Evolutionary conservation across 73 alveolate species (phyloP).

Genomic region (Uronychia setigera): DNA sequence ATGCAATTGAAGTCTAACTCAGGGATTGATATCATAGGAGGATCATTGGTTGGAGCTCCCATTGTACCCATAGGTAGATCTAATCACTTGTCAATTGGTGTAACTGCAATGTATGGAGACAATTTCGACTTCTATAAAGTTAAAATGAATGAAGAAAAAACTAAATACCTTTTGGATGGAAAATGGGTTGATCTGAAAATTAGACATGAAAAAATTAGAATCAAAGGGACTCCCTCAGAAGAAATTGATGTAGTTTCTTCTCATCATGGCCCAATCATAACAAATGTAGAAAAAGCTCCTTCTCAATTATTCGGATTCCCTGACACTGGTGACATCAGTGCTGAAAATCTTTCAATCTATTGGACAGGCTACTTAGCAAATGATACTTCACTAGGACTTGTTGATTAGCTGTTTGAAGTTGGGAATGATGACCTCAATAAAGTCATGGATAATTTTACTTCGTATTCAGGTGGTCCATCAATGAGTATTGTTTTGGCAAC

Average conservation of each 20-base stretch:
- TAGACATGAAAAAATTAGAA: constrained; percentile 71
- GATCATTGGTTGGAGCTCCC: constrained; percentile 48
- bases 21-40: constrained; percentile 60
- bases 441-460: not conserved
- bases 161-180: constrained; percentile 74
- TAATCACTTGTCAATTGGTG: constrained; percentile 15
- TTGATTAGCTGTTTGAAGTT: not conserved
- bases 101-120: constrained; percentile 33
- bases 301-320: not conserved
- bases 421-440: not conserved
- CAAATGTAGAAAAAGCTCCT: constrained; percentile 11
- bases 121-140: constrained; percentile 78
- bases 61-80: constrained; percentile 30
- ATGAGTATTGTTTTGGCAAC: constrained; percentile 41
- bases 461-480: constrained; percentile 6
- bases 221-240: constrained; percentile 48
- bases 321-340: not conserved
- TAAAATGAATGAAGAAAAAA: constrained; percentile 69
- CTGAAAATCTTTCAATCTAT: not conserved
- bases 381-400: not conserved
- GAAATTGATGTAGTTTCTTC: constrained; percentile 9
- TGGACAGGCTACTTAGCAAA: not conserved
- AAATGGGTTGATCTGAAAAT: constrained; percentile 66
- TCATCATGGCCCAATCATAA: constrained; percentile 24
- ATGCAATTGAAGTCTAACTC: constrained; percentile 14